phyloP scores from a whole-genome alignment of 192 early-diverging fungal genomes.

The Helicostylum pulchrum region DNA sequence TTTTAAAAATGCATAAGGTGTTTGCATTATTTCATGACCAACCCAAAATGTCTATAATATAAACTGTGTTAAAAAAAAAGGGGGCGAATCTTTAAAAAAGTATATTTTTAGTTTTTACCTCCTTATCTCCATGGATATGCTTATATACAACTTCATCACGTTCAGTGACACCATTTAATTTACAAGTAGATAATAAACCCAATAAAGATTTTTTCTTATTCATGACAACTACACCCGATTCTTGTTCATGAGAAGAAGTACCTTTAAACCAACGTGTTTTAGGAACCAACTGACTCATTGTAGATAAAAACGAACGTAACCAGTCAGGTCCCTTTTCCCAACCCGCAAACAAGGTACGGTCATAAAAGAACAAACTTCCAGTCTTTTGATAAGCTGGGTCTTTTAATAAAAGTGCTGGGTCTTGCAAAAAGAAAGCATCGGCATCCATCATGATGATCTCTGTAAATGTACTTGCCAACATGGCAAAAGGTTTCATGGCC shows the following conservation, averaged over 20 bases:
- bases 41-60: conserved; percentile 61
- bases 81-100: too few species aligned
- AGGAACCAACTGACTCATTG: conserved; percentile 26
- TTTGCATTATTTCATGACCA: conserved; percentile 47
- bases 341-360: conserved; percentile 50
- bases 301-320: conserved; percentile 25
- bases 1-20: conserved; percentile 38
- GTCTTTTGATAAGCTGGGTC: conserved; percentile 43
- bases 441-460: conserved; percentile 64
- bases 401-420: conserved; percentile 46
- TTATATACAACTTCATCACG: conserved; percentile 45
- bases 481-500: conserved; percentile 64
- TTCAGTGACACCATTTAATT: conserved; percentile 47
- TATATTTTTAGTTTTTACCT: conserved; percentile 35
- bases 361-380: conserved; percentile 58
- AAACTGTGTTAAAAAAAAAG: too few species aligned
- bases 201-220: conserved; percentile 47
- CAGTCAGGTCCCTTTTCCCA: conserved; percentile 39
- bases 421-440: conserved; percentile 63
- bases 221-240: conserved; percentile 57
- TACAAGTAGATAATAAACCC: conserved; percentile 49
- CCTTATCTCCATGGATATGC: conserved; percentile 58
- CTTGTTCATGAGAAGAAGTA: conserved; percentile 45
- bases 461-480: conserved; percentile 56
- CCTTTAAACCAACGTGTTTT: conserved; percentile 31